Conservation (phyloP, 352 stramenopile species). For the Peronospora farinosa region DNA sequence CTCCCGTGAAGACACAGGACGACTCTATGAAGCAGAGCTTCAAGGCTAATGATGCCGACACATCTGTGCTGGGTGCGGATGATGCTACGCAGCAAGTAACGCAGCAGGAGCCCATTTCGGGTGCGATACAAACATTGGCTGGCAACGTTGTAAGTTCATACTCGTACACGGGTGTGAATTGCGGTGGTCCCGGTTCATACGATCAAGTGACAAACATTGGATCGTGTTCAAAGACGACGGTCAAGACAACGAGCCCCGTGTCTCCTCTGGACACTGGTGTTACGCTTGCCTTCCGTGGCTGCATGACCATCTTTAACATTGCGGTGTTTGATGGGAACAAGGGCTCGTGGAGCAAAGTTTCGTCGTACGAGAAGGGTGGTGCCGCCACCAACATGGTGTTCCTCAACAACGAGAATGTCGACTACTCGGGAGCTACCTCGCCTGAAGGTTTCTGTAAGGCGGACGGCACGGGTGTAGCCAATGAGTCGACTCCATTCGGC, state of each 20-base stretch:
- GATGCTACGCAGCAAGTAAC: conserved; percentile 18
- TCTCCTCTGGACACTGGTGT: conserved; percentile 62
- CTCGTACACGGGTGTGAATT: conserved; percentile 51
- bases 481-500: conserved; percentile 36
- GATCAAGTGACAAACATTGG: conserved; percentile 63
- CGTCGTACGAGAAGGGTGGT: conserved; percentile 53
- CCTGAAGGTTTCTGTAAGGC: conserved; percentile 55
- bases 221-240: conserved; percentile 43
- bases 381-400: conserved; percentile 66
- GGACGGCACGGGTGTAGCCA: conserved; percentile 43
- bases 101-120: conserved; percentile 17
- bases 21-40: conserved; percentile 6
- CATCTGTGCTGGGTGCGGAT: not conserved
- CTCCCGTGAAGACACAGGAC: conserved; percentile 7
- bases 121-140: conserved; percentile 25
- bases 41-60: conserved; percentile 12
- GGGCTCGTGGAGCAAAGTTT: conserved; percentile 49
- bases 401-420: conserved; percentile 79
- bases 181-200: conserved; percentile 51
- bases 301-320: conserved; percentile 67
- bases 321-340: conserved; percentile 57
- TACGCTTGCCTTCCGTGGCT: conserved; percentile 57
- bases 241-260: conserved; percentile 38
- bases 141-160: conserved; percentile 39
- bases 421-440: conserved; percentile 47